Percentiles rank a stretch among this genome's conserved stretches.
Evolutionary conservation across 192 early-diverging fungal species (phyloP).

Genomic region (Dimargaris xerosporica): DNA sequence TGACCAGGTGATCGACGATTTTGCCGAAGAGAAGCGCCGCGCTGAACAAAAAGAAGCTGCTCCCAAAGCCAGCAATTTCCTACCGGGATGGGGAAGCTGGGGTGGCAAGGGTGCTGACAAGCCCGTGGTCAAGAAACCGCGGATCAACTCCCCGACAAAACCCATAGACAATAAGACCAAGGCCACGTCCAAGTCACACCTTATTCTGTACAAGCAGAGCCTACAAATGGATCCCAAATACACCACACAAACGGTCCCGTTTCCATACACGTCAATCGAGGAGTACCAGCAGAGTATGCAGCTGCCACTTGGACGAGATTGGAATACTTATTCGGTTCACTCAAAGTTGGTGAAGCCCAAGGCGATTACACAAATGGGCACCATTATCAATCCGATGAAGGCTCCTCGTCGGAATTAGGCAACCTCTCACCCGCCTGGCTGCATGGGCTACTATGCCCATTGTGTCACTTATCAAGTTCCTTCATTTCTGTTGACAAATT

Average conservation of each 20-base stretch:
- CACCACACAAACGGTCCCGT: not conserved
- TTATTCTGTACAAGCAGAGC: not conserved
- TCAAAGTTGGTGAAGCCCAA: not conserved
- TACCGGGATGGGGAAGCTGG: constrained; percentile 2
- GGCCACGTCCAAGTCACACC: not conserved
- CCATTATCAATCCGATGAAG: not conserved
- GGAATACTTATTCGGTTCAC: not conserved
- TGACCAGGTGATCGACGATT: not conserved
- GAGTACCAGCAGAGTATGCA: constrained; percentile 1
- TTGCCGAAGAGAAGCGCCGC: not conserved
- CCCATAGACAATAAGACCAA: not conserved
- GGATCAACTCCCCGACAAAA: not conserved
- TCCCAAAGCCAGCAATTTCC: not conserved
- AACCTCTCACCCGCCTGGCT: no score
- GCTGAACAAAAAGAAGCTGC: not conserved
- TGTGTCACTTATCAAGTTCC: no score
- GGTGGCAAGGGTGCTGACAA: not conserved
- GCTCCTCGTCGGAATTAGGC: no score
- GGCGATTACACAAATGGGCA: not conserved
- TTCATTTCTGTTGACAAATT: no score
- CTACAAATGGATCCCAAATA: not conserved
- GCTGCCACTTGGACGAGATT: not conserved
- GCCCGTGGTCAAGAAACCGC: not conserved
- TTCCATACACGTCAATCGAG: not conserved
- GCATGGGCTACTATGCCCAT: no score